Evolutionary conservation across 2,329 filamentous ascomycete species (phyloP), one percentile per base, ranked within the genome.

Genomic region (Trichoderma cornu-damae): DNA sequence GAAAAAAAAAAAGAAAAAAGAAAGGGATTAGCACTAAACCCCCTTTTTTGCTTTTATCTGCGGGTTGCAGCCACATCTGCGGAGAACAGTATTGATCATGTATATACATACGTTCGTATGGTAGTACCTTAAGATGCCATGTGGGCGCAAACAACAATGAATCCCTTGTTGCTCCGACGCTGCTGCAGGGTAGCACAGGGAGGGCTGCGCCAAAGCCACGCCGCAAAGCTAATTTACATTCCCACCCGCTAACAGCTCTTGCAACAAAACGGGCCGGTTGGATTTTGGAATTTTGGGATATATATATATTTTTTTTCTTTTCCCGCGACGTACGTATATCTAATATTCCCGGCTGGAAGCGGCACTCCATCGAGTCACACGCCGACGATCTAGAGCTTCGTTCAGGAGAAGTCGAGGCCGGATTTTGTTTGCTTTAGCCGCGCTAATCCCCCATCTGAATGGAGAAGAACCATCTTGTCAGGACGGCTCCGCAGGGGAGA

Each of bases 321-420:
- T n/a, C n/a, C n/a, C n/a, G n/a, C n/a, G n/a, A n/a, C n/a, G n/a
- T n/a, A n/a, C n/a, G n/a, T n/a, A n/a, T n/a, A n/a, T n/a, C n/a
- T n/a, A n/a, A n/a, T n/a, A n/a, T n/a, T n/a, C 11, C 32, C 42
- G 51, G 43, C 12, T 22, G 11, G 43, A n/a, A 14, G n/a, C 4
- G 8, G n/a, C n/a, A n/a, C n/a, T n/a, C 14, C 26, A 26, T 46
- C 44, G 50, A 54, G 14, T 54, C 50, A 46, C 50, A 24, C 48
- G 26, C 49, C 37, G 49, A 52, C 28, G 18, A 24, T 18, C 11
- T 4, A 7, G 14, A 14, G 28, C 6, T 6, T 30, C 28, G n/a
- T 28, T 50, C 34, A 34, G 47, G 34, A 30, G 47, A 38, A 38
- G 9, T 14, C 47, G n/a, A 50, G 32, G 47, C 47, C 47, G 34